Conservation (phyloP, 768 basidiomycete genomes). For the Russula dissimulans region DNA sequence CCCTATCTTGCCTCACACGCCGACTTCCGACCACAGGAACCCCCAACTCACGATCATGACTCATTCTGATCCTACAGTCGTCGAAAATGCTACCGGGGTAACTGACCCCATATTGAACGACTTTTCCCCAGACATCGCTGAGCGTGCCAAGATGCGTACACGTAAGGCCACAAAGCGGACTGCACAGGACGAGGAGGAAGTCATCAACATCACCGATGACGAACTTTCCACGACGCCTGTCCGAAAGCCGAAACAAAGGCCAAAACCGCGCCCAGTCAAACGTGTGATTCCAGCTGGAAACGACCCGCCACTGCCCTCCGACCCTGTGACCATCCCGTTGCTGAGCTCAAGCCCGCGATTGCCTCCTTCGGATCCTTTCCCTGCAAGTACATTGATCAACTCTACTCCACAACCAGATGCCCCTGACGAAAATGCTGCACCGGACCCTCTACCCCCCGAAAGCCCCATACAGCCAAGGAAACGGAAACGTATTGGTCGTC, state of each 20-base stretch:
- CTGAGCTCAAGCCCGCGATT: slow-evolving; percentile 24
- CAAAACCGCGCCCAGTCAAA: slow-evolving; percentile 13
- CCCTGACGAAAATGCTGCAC: background rate
- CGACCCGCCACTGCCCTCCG: slow-evolving; percentile 10
- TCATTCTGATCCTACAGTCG: background rate
- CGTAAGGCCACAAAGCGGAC: slow-evolving; percentile 20
- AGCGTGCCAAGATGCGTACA: slow-evolving; percentile 27
- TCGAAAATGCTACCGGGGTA: background rate
- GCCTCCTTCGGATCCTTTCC: slow-evolving; percentile 23
- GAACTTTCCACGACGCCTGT: slow-evolving; percentile 21
- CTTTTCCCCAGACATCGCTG: slow-evolving; percentile 25
- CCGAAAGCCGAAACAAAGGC: slow-evolving; percentile 1
- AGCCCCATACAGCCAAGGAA: slow-evolving; percentile 16
- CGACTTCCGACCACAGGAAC: background rate
- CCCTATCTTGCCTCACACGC: slow-evolving; percentile 5
- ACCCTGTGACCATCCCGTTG: slow-evolving; percentile 20
- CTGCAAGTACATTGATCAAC: slow-evolving; percentile 14
- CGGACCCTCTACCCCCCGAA: slow-evolving; percentile 4
- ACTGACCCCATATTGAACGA: background rate
- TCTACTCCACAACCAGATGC: slow-evolving; percentile 5
- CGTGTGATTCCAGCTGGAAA: slow-evolving; percentile 12
- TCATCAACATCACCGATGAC: slow-evolving; percentile 27
- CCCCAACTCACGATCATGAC: background rate
- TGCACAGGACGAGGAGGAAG: slow-evolving; percentile 9
- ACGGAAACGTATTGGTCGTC: slow-evolving; percentile 6